These are phyloP conservation scores for Isabelozyma heimii DNA, from an alignment of 805 yeast species.

Conservation along the genomic window DNA sequence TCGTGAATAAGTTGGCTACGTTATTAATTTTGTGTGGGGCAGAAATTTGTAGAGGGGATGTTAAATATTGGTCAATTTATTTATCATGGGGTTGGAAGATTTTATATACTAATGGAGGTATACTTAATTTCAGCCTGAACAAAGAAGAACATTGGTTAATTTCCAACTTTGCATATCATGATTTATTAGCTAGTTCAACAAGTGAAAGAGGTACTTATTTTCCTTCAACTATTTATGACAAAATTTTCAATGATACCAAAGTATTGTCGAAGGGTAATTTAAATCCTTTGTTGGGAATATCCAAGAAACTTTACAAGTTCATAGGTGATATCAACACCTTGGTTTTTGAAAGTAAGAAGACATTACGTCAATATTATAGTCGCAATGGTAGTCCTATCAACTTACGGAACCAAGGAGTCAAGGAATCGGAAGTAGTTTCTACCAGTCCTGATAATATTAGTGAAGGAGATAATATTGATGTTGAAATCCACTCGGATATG, in stretches of 20 bases:
- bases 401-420: background rate
- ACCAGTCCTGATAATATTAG: conserved; percentile 9
- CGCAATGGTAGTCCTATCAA: background rate
- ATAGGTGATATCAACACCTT: conserved; percentile 68
- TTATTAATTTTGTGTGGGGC: conserved; percentile 72
- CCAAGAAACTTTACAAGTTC: conserved; percentile 62
- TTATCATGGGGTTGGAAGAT: conserved; percentile 65
- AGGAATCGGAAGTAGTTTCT: conserved; percentile 5
- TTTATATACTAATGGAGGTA: conserved; percentile 61
- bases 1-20: conserved; percentile 56
- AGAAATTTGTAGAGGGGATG: conserved; percentile 81
- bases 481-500: conserved; percentile 17
- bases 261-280: conserved; percentile 42
- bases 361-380: conserved; percentile 9
- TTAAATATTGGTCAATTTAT: conserved; percentile 68
- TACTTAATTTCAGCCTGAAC: conserved; percentile 48
- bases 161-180: conserved; percentile 79
- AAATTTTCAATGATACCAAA: conserved; percentile 39
- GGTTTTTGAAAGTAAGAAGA: conserved; percentile 49
- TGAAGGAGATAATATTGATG: conserved; percentile 6
- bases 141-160: conserved; percentile 70
- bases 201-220: conserved; percentile 65
- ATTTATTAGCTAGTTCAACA: conserved; percentile 62
- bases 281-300: conserved; percentile 73
- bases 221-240: conserved; percentile 56